Conservation (phyloP, 768 basidiomycete genomes). For the Macrolepiota dolichaula region DNA sequence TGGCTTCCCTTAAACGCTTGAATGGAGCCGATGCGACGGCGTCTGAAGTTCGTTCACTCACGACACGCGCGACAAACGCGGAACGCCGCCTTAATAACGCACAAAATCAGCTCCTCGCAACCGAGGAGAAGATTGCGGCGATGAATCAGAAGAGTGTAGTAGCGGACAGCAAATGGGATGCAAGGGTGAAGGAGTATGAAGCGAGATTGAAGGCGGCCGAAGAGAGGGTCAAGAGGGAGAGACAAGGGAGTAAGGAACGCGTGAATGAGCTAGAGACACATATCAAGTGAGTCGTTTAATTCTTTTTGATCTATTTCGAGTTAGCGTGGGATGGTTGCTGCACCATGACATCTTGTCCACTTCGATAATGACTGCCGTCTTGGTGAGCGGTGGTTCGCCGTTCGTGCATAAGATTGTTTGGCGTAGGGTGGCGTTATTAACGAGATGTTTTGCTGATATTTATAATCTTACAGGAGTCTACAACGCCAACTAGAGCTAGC, state of each 20-base stretch:
- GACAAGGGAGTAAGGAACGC: slow-evolving; percentile 91
- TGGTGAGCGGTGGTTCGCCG: not conserved
- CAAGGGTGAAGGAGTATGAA: slow-evolving; percentile 92
- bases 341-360: not conserved
- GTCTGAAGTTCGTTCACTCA: slow-evolving; percentile 60
- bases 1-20: slow-evolving; percentile 59
- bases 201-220: slow-evolving; percentile 74
- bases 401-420: slow-evolving; percentile 1
- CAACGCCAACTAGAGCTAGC: slow-evolving; percentile 78
- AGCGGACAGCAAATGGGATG: slow-evolving; percentile 91
- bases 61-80: slow-evolving; percentile 74
- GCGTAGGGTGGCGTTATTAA: not conserved
- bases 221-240: slow-evolving; percentile 89
- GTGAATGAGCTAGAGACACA: slow-evolving; percentile 67
- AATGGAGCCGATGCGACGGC: slow-evolving; percentile 55
- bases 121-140: slow-evolving; percentile 80
- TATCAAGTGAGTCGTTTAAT: slow-evolving; percentile 47
- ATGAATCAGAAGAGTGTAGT: slow-evolving; percentile 68
- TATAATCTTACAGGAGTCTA: slow-evolving; percentile 46
- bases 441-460: slow-evolving; percentile 4
- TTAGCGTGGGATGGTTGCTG: not conserved
- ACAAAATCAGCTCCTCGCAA: slow-evolving; percentile 77
- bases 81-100: slow-evolving; percentile 86
- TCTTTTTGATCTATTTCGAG: not conserved
- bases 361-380: not conserved